Conservation (phyloP, 306 rosid species). For the Cicer cuneatum region DNA sequence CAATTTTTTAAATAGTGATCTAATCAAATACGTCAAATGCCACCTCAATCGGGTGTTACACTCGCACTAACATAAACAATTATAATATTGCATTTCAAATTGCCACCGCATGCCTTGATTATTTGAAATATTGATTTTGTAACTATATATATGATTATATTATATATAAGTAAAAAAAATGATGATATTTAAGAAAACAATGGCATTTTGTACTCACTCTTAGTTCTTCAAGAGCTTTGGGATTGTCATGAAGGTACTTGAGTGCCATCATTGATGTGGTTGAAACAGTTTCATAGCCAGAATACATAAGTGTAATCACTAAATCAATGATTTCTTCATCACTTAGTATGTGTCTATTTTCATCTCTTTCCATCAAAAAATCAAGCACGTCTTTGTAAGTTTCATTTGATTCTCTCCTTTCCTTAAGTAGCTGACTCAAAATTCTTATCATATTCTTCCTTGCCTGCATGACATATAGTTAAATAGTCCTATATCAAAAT, state of each 20-base stretch:
- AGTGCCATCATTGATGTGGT: conserved; percentile 99
- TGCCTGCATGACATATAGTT: conserved; percentile 57
- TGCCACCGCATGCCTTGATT: not conserved
- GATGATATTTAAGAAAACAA: not conserved
- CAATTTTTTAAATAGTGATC: not conserved
- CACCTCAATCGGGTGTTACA: not conserved
- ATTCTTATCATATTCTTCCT: conserved; percentile 76
- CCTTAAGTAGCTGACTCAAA: conserved; percentile 61
- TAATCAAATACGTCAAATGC: not conserved
- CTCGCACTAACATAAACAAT: not conserved
- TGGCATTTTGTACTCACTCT: conserved; percentile 65
- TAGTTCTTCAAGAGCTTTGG: conserved; percentile 79
- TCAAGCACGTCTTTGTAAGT: conserved; percentile 73
- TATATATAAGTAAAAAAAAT: not conserved
- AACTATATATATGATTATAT: not conserved
- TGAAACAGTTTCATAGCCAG: conserved; percentile 98
- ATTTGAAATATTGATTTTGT: too few species aligned
- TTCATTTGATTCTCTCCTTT: conserved; percentile 72
- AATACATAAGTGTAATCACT: conserved; percentile 76
- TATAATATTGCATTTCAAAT: not conserved
- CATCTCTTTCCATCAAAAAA: conserved; percentile 67
- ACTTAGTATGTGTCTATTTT: conserved; percentile 56
- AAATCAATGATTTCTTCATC: conserved; percentile 92
- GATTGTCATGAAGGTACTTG: conserved; percentile 91
- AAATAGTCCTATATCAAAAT: not conserved